Percentiles rank a stretch among this genome's conserved stretches.
These are phyloP conservation scores for Glonium stellatum DNA, from an alignment of 495 filamentous ascomycete species.

Conservation along the genomic window DNA sequence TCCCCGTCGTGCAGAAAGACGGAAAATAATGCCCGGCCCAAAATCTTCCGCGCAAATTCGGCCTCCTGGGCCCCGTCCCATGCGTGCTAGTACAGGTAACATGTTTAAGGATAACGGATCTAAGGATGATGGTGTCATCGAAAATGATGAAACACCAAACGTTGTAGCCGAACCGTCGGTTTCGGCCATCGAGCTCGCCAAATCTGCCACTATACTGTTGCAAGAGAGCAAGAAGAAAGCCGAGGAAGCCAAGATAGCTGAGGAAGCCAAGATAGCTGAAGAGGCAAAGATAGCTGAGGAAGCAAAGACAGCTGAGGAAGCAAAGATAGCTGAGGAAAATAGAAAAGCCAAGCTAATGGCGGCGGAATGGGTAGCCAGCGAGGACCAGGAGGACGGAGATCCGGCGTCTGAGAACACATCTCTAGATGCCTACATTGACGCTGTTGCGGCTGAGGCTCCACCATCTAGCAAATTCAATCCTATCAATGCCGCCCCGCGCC, in stretches of 20 bases:
- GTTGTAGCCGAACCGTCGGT: background rate
- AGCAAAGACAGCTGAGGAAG: too few species aligned
- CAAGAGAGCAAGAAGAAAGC: background rate
- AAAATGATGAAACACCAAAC: conserved; percentile 17
- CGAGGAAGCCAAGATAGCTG: too few species aligned
- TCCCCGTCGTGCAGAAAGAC: conserved; percentile 12
- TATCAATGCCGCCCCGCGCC: conserved; percentile 2
- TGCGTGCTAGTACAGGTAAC: conserved; percentile 18
- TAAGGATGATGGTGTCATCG: conserved; percentile 15
- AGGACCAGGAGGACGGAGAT: conserved; percentile 7
- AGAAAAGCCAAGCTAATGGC: conserved; percentile 21
- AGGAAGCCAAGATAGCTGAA: too few species aligned
- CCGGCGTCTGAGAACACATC: conserved; percentile 14
- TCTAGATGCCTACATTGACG: conserved; percentile 21
- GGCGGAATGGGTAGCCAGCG: conserved; percentile 3
- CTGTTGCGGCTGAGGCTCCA: conserved; percentile 6
- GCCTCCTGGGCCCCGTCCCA: conserved; percentile 5
- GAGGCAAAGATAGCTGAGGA: too few species aligned
- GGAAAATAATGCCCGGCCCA: conserved; percentile 17
- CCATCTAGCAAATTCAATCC: conserved; percentile 1
- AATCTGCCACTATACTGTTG: conserved; percentile 12
- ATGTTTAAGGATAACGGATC: background rate
- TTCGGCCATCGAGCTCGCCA: conserved; percentile 9
- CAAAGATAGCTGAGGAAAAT: conserved; percentile 19
- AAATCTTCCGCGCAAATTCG: conserved; percentile 17